Conservation (phyloP, 805 yeast species). For the Suhomyces sp. region DNA sequence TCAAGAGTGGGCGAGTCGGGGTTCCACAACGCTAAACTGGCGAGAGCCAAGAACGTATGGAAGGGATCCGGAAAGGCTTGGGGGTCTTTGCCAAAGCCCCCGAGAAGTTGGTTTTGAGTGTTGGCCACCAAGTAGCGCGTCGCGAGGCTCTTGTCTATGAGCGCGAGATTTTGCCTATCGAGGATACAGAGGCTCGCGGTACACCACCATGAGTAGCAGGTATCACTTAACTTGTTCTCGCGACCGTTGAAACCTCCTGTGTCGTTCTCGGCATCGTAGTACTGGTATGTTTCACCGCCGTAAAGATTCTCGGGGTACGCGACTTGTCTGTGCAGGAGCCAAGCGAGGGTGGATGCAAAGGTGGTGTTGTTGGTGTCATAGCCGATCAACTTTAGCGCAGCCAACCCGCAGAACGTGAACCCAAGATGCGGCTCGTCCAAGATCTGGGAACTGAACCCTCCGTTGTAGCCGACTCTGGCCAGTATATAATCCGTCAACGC, state of each 20-base stretch:
- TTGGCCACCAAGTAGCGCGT: slow-evolving; percentile 44
- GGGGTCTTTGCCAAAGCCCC: slow-evolving; percentile 75
- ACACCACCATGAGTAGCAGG: slow-evolving; percentile 88
- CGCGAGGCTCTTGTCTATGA: slow-evolving; percentile 37
- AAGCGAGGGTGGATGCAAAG: slow-evolving; percentile 40
- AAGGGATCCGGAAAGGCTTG: slow-evolving; percentile 67
- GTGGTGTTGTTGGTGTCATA: slow-evolving; percentile 11
- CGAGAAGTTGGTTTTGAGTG: slow-evolving; percentile 62
- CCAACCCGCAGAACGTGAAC: slow-evolving; percentile 78
- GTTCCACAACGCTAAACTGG: slow-evolving; percentile 42
- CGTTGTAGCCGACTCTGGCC: slow-evolving; percentile 44
- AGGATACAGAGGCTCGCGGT: slow-evolving; percentile 55
- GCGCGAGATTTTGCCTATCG: slow-evolving; percentile 15
- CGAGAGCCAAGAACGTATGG: slow-evolving; percentile 62
- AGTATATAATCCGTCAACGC: slow-evolving; percentile 35
- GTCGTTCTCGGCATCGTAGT: slow-evolving; percentile 44
- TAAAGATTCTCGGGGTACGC: slow-evolving; percentile 28
- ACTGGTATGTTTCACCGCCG: slow-evolving; percentile 31
- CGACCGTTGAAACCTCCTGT: slow-evolving; percentile 86
- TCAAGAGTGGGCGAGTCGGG: slow-evolving; percentile 2
- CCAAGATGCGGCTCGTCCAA: slow-evolving; percentile 80
- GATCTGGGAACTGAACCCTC: slow-evolving; percentile 63
- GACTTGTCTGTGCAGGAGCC: slow-evolving; percentile 68
- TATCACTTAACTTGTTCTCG: slow-evolving; percentile 78
- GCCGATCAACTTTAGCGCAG: slow-evolving; percentile 47